Evolutionary conservation across 805 yeast species (phyloP), one percentile per base, ranked within the genome.

Genomic region (Candida patagonica): DNA sequence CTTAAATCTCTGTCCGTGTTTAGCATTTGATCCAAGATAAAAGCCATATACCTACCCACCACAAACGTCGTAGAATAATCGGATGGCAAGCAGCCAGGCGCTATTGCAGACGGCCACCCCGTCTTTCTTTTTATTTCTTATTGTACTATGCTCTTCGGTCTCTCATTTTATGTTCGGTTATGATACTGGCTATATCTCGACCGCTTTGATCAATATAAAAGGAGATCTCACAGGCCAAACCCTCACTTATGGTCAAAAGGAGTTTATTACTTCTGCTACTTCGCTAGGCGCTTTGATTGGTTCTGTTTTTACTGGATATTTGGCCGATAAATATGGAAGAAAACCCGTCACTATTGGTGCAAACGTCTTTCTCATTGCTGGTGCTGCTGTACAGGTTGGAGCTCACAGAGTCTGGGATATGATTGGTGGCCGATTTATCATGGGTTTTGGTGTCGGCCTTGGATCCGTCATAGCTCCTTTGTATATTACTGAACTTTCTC

Each of bases 361-460:
- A 15, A 87, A 87, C 55, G 55, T 81, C 2, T 63, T 88, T 53
- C 87, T 89, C 55, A 67, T 89, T 17, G 65, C 81, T 29, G 98
- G 98, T 44, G 84, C 94, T 19, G 73, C 74, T 34, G 65, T 88
- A 43, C 98, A 89, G 65, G 74, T 88, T 44, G 84, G 79, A 23
- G 78, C 96, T 6, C 73, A 76, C 40, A 67, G 77, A 3, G 80
- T 86, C 44, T 86, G 96, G 95, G 78, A 80, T 30, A 89, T 89
- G 97, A 78, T 85, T 47, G 78, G 66, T 15, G 98, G 97, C 32
- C 73, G 97, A 59, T 80, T 89, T 50, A 68, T 89, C 35, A 83
- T 89, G 80, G 98, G 98, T 17, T 82, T 83, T 60, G 97, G 96
- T 54, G 96, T 89, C 21, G 98, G 98, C 51, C 72, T 84, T 41